Conservation (phyloP, 2,329 filamentous ascomycete species). For the Penicillium italicum region DNA sequence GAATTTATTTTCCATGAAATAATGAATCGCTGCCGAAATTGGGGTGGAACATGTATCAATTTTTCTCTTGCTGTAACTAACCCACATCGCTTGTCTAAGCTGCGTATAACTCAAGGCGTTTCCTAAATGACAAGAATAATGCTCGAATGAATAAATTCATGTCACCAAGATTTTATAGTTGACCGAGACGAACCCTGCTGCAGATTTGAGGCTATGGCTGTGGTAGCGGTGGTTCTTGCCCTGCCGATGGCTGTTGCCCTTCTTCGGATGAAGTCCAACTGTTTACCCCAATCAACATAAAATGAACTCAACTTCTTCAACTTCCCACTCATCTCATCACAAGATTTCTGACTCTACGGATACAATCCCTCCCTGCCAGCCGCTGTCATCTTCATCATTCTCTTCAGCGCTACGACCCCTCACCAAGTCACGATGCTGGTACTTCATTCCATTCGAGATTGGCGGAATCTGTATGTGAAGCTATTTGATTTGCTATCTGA, state of each 20-base stretch:
- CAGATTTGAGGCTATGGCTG: neutral
- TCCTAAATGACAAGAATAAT: neutral
- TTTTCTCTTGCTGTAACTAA: neutral
- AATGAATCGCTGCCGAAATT: neutral
- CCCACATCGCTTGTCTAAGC: neutral
- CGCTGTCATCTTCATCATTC: conserved; percentile 45
- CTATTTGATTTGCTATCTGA: neutral
- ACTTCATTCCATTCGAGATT: conserved; percentile 42
- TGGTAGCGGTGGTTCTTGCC: neutral
- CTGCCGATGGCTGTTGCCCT: neutral
- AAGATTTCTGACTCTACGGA: conserved; percentile 30
- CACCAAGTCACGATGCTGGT: conserved; percentile 47
- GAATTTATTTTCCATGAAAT: neutral
- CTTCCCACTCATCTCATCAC: neutral
- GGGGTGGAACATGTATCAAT: neutral
- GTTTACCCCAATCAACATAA: neutral
- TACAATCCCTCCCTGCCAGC: conserved; percentile 47
- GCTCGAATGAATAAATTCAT: neutral
- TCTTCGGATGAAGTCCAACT: neutral
- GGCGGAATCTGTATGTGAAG: conserved; percentile 38
- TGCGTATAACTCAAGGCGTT: neutral
- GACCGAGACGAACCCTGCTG: neutral
- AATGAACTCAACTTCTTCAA: neutral
- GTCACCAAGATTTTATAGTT: conserved; percentile 3
- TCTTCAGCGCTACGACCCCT: conserved; percentile 46